phyloP scores from a whole-genome alignment of 1,284 basidiomycete genomes.

The Cronartium quercuum region DNA sequence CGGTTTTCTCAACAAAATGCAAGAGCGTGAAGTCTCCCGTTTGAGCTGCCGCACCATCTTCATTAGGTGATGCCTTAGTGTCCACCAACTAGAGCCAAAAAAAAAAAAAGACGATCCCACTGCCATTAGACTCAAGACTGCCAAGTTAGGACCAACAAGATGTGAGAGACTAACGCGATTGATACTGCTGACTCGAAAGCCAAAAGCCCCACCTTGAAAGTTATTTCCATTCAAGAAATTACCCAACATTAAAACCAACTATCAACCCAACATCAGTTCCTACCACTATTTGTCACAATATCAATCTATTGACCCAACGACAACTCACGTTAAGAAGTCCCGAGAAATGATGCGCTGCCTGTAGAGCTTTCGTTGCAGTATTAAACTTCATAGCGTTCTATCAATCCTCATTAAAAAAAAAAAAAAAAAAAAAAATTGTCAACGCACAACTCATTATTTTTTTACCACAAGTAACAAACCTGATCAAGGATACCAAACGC shows the following conservation, averaged over 20 bases:
- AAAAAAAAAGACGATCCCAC: not conserved
- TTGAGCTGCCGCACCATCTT: conserved; percentile 41
- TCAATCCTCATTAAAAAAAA: not conserved
- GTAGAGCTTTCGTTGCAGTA: conserved; percentile 69
- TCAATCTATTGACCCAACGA: conserved; percentile 2
- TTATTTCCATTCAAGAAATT: conserved; percentile 98
- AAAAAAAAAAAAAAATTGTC: conserved; percentile 38
- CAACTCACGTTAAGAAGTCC: conserved; percentile 68
- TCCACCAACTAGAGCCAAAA: conserved; percentile 68
- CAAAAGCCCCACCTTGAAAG: conserved; percentile 92
- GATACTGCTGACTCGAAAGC: conserved; percentile 94
- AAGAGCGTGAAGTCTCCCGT: conserved; percentile 84
- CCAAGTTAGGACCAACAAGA: not conserved
- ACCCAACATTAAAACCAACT: conserved; percentile 89
- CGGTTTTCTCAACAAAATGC: conserved; percentile 87
- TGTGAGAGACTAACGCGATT: conserved; percentile 65
- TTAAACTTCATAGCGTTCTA: conserved; percentile 71
- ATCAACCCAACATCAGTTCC: not conserved
- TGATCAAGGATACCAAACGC: conserved; percentile 61
- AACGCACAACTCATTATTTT: conserved; percentile 50
- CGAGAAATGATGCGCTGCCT: conserved; percentile 74
- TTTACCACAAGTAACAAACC: conserved; percentile 42
- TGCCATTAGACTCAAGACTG: not conserved
- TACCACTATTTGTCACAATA: conserved; percentile 1
- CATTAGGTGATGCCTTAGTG: conserved; percentile 65